Conservation (phyloP, 1,284 basidiomycete genomes). For the Naganishia albida region DNA sequence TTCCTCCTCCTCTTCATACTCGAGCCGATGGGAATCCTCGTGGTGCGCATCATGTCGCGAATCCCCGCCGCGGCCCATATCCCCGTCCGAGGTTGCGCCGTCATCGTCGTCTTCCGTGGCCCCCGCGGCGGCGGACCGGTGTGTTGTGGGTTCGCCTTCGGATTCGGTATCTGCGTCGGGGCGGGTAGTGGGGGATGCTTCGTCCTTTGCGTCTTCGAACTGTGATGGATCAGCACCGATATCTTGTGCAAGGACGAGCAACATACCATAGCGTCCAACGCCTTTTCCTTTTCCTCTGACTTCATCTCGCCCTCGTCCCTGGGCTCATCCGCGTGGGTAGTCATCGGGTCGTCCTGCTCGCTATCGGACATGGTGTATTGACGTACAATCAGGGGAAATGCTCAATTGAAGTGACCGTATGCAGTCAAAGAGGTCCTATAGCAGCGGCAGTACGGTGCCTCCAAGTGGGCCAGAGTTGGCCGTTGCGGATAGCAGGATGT, state of each 20-base stretch:
- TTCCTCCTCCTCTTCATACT: conserved; percentile 49
- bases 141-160: neutral
- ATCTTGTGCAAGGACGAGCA: neutral
- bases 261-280: conserved; percentile 23
- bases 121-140: neutral
- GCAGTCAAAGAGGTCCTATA: neutral
- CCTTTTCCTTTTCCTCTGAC: neutral
- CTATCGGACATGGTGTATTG: conserved; percentile 7
- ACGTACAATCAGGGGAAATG: neutral
- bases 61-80: conserved; percentile 24
- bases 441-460: neutral
- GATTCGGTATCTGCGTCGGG: neutral
- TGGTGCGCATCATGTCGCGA: conserved; percentile 33
- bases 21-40: conserved; percentile 41
- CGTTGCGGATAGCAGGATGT: no score
- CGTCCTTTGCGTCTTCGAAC: conserved; percentile 15
- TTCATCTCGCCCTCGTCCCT: neutral
- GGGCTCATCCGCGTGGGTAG: conserved; percentile 9
- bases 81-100: conserved; percentile 9
- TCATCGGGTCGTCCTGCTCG: conserved; percentile 15
- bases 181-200: neutral
- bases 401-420: neutral
- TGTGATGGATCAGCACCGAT: neutral
- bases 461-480: neutral
- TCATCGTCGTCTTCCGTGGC: neutral